Conservation (phyloP, 345 rosid species). For the Syzygium aqueum region DNA sequence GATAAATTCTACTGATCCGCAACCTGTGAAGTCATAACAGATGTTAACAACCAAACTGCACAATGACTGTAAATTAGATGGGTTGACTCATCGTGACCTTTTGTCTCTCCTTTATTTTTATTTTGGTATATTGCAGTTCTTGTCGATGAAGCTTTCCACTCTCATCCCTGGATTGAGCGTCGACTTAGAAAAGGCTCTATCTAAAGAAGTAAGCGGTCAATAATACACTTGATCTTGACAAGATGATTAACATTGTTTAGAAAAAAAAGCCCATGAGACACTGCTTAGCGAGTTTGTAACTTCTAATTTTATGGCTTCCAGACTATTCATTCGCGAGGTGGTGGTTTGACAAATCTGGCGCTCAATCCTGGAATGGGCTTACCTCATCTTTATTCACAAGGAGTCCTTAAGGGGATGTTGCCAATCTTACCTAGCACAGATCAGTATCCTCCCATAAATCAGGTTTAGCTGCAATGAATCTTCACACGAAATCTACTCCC, state of each 20-base stretch:
- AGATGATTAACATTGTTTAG: neutral
- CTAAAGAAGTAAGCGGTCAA: conserved; percentile 64
- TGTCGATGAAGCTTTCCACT: conserved; percentile 97
- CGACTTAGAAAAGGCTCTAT: conserved; percentile 62
- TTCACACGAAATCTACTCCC: neutral
- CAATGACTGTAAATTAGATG: neutral
- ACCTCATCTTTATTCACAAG: conserved; percentile 27
- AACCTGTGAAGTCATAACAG: neutral
- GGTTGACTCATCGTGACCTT: neutral
- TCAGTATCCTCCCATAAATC: conserved; percentile 54
- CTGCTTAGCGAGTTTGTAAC: neutral
- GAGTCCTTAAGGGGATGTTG: conserved; percentile 37
- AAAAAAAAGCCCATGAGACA: neutral
- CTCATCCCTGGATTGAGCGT: conserved; percentile 73
- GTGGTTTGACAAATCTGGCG: conserved; percentile 34
- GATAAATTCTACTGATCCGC: neutral
- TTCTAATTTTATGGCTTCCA: conserved; percentile 12
- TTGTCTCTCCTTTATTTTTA: neutral
- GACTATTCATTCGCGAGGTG: conserved; percentile 56
- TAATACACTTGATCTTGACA: neutral
- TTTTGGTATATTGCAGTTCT: conserved; percentile 40
- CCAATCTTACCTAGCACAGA: conserved; percentile 35
- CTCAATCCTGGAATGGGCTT: conserved; percentile 33
- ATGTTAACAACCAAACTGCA: neutral
- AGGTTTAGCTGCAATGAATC: conserved; percentile 22